Base-by-base conservation (phyloP, 345 rosid genomes). In the Eucalyptus tenuipes region DNA sequence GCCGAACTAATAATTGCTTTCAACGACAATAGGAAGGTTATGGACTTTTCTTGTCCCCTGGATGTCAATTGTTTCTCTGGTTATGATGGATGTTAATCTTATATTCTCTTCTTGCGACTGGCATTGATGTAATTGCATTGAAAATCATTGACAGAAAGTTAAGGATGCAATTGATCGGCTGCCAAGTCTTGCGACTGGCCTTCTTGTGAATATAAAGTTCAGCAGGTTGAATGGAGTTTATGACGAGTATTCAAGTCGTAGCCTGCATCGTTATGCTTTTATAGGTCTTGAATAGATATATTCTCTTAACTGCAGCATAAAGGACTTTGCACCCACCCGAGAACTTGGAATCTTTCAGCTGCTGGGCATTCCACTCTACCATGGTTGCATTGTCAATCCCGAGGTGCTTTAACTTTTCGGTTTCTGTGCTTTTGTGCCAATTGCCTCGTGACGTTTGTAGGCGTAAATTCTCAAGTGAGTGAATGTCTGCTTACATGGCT, bases 341-440 rank as follows among this genome's bases (percentile, higher is more conserved):
- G 99, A 95, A 88, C 94, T 98, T 91, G 97, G 97, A 55, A 98
- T 98, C 91, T 98, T 96, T 95, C 99, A 95, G 93, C 93, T 95
- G 87, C 96, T 98, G 61, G 96, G 93, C 94, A 97, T 98, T 91
- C 98, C 98, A 79, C 88, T 97, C 31, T 97, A 93, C 91, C 99
- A 98, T 93, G 99, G 99, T 89, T 98, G 99, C 97, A 94, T 97
- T 89, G 97, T 95, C 91, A 96, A 98, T 95, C 95, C 97, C 87
- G 94, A 94, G 97, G 99, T 96, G 93, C 91, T 90, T 84, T 55
- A 45, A 59, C 86, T 57, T 57, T 25, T 25, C 27, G n/a, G 64
- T 57, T 22, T 44, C 7, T 44, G 50, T 31, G 64, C 14, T 2
- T 57, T 57, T 57, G 64, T 57, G 64, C 64, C 64, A 57, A 25